Evolutionary conservation across 805 yeast species (phyloP), one percentile per base, ranked within the genome.

Genomic region (Yarrowia sp.): DNA sequence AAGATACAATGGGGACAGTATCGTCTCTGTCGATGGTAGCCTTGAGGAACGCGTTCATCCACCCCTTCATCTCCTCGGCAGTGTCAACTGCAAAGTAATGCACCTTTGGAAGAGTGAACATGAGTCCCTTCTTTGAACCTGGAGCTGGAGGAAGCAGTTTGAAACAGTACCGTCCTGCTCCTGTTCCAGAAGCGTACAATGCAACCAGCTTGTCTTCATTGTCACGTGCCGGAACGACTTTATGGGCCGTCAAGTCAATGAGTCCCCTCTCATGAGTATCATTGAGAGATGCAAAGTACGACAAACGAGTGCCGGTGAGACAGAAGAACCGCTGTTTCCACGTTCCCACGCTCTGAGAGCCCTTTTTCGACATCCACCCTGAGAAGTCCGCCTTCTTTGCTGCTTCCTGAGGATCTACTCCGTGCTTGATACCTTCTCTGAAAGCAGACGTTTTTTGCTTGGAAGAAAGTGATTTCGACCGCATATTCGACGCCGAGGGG

Each of bases 21-120:
- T 95, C 98, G 76, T 95, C 99, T 65, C 96, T 81, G 73, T 95
- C 99, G 71, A 95, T 96, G 0, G 98, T 95, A 0, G 98, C 96
- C 67, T 92, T 91, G 85, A 92, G 90, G 67, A 95, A 79, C 0
- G 97, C 96, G 63, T 92, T 89, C 86, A 92, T 86, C 99, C 99
- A 95, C 1, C 83, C 83, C 73, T 97, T 82, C 97, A 93, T 89
- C 68, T 93, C 98, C 58, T 91, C 96, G 65, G 82, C 84, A 0
- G 90, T 83, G 58, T 95, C 98, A 48, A 93, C 97, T 0, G 98
- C 98, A 81, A 95, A 95, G 75, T 88, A 95, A 72, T 95, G 99
- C 8, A 92, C 89, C 69, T 92, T 90, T 33, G 97, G 99, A 68
- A 92, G 97, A 0, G 99, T 95, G 75, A 95, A 95, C 0, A 97